Evolutionary conservation across 2,329 filamentous ascomycete genomes (phyloP), one percentile per base, ranked within the genome.

Genomic region (Aspergillus aculeatus): DNA sequence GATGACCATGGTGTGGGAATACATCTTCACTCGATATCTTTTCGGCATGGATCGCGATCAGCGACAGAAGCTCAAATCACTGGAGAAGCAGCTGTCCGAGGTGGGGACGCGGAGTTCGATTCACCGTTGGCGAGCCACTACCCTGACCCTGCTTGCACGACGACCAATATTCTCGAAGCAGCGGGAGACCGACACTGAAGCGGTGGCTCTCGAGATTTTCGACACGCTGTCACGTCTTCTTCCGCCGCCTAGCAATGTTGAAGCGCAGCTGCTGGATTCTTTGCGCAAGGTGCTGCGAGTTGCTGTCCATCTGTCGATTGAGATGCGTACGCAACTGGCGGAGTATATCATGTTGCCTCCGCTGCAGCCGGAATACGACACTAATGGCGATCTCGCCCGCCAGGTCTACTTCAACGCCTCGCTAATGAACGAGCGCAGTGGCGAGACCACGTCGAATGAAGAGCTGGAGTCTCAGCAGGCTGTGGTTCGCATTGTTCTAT

Each of bases 1-100:
- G 58, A 98, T 98, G 93, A 95, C 90, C 62, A 97, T 99, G 92
- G 88, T 99, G 54, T 99, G 93, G 93, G 95, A 99, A 77, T 97
- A 96, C 72, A 89, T 99, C 73, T 99, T 99, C 74, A 97, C 94
- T 9, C 88, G 95, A 64, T 99, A 99, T 75, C 87, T 99, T 26
- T 99, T 99, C 74, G 95, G 95, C 69, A 96, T 99, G 92, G 95
- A 99, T 74, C 86, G 93, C 69, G 95, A 98, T 77, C 95, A 99
- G 78, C 87, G 95, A 69, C 93, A 98, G 77, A 98, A 98, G 78
- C 88, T 99, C 75, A 98, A 99, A 80, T 88, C 90, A 35, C 85
- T 99, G 9, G 96, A 99, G 79, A 97, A 96, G 81, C 88, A 90
- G 44, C 84, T 99, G 31, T 84, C 85, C 21, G 95, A 99, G 73